Base-by-base conservation (phyloP, 495 filamentous ascomycete species). In the Usnea hakonensis region DNA sequence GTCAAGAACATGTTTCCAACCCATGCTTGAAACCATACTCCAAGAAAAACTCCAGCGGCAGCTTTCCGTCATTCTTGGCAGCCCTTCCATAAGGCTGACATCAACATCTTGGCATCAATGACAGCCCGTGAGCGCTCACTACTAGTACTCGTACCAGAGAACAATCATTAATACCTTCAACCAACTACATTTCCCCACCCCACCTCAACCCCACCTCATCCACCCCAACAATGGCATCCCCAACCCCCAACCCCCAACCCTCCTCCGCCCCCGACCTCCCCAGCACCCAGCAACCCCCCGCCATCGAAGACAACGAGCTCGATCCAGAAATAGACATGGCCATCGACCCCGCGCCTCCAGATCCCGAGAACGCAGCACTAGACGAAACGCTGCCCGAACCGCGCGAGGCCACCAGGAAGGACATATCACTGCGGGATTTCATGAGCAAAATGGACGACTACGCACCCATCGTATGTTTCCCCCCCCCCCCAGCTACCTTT, bases 401-500 rank as follows among this genome's bases (percentile, higher is more conserved):
- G n/a, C 72, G 76, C 7, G 75, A 80, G 65, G 82, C 90, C 0
- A 87, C 85, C 30, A 89, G 90, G 69, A 97, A 97, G 72, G 94
- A 98, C 73, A 88, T 87, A 1, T 91, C 86, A 21, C 77, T 98
- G 60, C 89, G 90, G 64, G 91, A 97, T 70, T 96, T 98, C 69
- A 73, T 98, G 13, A 78, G 80, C 41, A 96, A 93, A 79, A 97
- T 97, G 93, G 94, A 98, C 70, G 94, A 98, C 66, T 97, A 96
- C 76, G 91, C 94, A 52, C 94, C 94, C 21, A 95, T 98, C 66
- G 93, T 97, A 83, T 65, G 86, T 50, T 30, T 7, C 33, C 30
- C 33, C 37, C 37, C 30, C n/a, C 62, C 44, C 36, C 30, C 6
- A 41, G 13, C 38, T n/a, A 23, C 21, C 30, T 33, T 37, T 30